Evolutionary conservation across 2,329 filamentous ascomycete species (phyloP).

Genomic region (Fusarium sp.): DNA sequence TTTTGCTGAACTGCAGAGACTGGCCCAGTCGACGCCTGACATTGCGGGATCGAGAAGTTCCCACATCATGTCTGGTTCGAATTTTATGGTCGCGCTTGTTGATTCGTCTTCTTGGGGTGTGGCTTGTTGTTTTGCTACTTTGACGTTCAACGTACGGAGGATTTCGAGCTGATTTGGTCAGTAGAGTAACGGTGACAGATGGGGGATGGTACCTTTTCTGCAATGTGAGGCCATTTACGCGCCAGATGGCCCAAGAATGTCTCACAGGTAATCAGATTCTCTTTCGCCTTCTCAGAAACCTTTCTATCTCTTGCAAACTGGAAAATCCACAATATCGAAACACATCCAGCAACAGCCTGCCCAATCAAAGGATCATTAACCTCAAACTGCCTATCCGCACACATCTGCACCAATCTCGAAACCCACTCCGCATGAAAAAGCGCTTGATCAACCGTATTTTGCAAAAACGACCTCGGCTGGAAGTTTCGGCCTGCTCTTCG

Average conservation of each 20-base stretch:
- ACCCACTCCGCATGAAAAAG: constrained; percentile 41
- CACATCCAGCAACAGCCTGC: constrained; percentile 34
- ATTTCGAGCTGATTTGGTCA: constrained; percentile 10
- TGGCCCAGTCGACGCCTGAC: neutral
- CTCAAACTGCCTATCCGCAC: constrained; percentile 29
- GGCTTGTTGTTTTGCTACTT: constrained; percentile 15
- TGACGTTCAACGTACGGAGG: constrained; percentile 26
- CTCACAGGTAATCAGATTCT: constrained; percentile 34
- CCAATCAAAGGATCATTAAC: constrained; percentile 40
- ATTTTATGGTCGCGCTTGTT: constrained; percentile 18
- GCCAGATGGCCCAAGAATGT: constrained; percentile 11
- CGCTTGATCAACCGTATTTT: constrained; percentile 43
- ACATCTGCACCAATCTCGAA: constrained; percentile 38
- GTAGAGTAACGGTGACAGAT: no score
- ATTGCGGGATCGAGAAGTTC: constrained; percentile 34
- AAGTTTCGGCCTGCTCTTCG: constrained; percentile 25
- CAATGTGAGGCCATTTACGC: constrained; percentile 35
- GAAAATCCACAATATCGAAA: constrained; percentile 41
- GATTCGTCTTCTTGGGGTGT: neutral
- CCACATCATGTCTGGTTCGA: constrained; percentile 42
- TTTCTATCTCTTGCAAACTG: constrained; percentile 39
- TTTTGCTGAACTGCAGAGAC: neutral
- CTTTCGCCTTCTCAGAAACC: constrained; percentile 32
- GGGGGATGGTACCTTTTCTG: constrained; percentile 42
- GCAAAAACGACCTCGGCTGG: constrained; percentile 37